These are phyloP conservation scores for Pinus taeda DNA, from an alignment of 75 land plant genomes.

Conservation along the genomic window DNA sequence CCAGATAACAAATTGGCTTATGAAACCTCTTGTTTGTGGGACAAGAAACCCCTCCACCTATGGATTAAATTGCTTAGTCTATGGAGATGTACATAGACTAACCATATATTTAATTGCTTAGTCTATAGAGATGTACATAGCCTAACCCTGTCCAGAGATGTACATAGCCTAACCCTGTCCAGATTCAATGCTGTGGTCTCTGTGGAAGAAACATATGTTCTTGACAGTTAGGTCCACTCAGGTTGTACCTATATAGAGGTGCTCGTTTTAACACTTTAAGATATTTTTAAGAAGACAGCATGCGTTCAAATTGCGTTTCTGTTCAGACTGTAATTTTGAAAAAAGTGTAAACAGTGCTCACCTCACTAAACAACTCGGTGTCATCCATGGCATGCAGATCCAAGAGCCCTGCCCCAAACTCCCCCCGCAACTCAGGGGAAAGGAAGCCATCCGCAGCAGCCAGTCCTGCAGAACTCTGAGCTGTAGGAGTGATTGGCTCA, in stretches of 20 bases:
- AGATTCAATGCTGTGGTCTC: no score
- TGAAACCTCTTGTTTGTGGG: no score
- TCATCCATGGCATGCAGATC: constrained; percentile 96
- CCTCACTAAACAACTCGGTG: constrained; percentile 89
- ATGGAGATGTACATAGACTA: no score
- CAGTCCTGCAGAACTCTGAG: constrained; percentile 29
- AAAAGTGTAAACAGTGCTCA: constrained; percentile 7
- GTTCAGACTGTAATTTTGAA: neutral
- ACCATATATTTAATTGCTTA: no score
- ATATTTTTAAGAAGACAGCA: neutral
- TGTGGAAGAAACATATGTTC: no score
- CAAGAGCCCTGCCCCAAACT: constrained; percentile 94
- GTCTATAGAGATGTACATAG: no score
- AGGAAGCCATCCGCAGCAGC: constrained; percentile 62
- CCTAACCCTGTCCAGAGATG: no score
- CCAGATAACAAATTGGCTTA: no score
- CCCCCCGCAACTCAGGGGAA: constrained; percentile 91
- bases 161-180: no score
- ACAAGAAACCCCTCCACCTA: no score
- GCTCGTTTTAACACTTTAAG: neutral
- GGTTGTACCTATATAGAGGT: neutral
- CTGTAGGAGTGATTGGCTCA: constrained; percentile 70
- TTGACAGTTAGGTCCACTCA: no score
- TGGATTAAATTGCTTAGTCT: no score
- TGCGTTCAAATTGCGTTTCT: neutral